phyloP scores from a whole-genome alignment of 78 protist genomes.

The Diacronema lutheri region DNA sequence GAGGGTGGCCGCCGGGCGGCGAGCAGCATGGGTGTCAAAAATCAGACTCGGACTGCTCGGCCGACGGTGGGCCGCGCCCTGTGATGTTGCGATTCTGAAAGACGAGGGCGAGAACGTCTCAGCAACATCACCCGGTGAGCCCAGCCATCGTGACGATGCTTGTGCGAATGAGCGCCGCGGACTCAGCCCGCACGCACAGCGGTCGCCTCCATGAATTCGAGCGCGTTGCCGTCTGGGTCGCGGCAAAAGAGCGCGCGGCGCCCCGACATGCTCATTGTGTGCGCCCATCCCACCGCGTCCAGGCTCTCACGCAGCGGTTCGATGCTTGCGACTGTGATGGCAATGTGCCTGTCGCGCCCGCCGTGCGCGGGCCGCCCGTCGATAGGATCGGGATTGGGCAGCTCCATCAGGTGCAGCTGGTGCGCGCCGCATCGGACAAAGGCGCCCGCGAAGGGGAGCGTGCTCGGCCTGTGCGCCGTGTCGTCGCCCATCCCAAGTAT shows the following conservation, averaged over 20 bases:
- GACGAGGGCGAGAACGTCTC: too few species aligned
- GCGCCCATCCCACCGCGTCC: neutral
- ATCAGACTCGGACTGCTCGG: too few species aligned
- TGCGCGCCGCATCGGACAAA: neutral
- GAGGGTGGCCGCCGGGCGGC: too few species aligned
- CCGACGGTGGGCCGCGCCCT: too few species aligned
- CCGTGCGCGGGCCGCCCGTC: neutral
- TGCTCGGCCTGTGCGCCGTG: neutral
- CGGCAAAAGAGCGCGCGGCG: neutral
- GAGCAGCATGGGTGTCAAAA: too few species aligned
- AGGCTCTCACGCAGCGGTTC: neutral
- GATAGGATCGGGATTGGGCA: neutral
- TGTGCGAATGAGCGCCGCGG: too few species aligned
- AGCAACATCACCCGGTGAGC: too few species aligned
- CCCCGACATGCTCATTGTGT: neutral
- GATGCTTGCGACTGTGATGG: neutral
- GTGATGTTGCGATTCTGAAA: too few species aligned
- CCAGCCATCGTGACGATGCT: too few species aligned
- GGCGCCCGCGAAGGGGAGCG: neutral
- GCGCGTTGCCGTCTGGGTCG: neutral
- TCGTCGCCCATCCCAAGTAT: neutral
- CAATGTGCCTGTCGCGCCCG: neutral
- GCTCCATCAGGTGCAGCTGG: neutral
- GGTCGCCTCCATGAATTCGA: neutral
- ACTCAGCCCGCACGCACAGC: neutral